Base-by-base conservation (phyloP, 148 eudicot genomes). In the Camellia granthamiana region DNA sequence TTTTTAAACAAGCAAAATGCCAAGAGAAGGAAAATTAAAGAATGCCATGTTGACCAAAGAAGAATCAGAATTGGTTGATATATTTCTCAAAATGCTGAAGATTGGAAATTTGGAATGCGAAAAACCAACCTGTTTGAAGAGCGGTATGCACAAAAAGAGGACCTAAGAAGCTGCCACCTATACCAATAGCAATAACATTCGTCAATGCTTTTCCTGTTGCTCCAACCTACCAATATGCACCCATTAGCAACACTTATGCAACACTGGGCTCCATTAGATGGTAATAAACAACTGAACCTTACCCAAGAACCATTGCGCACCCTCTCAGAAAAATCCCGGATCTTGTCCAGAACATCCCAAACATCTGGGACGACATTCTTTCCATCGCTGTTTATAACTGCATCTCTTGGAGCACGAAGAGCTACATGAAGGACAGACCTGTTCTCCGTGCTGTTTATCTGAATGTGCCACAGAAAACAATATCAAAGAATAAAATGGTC, bases 111-210 rank as follows among this genome's bases (percentile, higher is more conserved):
- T 14, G 15, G 43, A 60, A 51, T 49, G 64, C 77, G 19, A 2
- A 55, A 74, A 62, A 55, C 46, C 72, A 77, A 96, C 99, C 99
- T 91, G 99, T 94, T 87, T 96, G 98, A 80, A 96, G 98, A 86
- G 99, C 99, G 55, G 97, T 92, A 86, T 96, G 98, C 82, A 96
- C 99, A 88, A 96, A 96, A 75, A 94, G 87, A 63, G 99, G 99
- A 74, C 99, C 99, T 84, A 96, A 85, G 86, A 92, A 96, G 85
- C 99, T 96, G 73, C 99, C 99, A 49, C 99, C 99, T 80, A 96
- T 96, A 56, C 99, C 99, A 63, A 96, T 72, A 3, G 99, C 93
- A 66, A 96, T 77, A 58, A 96, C 98, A 86, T 96, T 84, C 78
- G 78, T 89, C 90, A 96, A 77, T 19, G 90, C 68, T 84, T 92